These are phyloP conservation scores for Chaetomium tenue DNA, from an alignment of 495 filamentous ascomycete species.

Conservation along the genomic window DNA sequence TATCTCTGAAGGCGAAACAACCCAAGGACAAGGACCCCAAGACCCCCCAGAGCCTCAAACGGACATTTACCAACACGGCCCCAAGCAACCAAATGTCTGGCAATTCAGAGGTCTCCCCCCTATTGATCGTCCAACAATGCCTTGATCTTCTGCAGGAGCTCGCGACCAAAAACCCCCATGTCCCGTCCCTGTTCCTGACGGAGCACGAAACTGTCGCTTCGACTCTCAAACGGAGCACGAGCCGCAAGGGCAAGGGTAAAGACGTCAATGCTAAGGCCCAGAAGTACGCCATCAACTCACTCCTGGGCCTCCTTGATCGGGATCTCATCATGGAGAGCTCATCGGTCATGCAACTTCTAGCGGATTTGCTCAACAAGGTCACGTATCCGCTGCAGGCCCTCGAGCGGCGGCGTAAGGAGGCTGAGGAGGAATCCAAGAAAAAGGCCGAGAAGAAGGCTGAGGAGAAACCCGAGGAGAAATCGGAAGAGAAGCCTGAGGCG, in stretches of 20 bases:
- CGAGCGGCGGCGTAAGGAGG: slow-evolving; percentile 77
- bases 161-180: slow-evolving; percentile 72
- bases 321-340: slow-evolving; percentile 93
- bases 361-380: slow-evolving; percentile 78
- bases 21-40: slow-evolving; percentile 64
- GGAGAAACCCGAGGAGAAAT: slow-evolving; percentile 21
- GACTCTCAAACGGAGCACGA: slow-evolving; percentile 69
- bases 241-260: slow-evolving; percentile 85
- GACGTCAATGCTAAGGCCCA: slow-evolving; percentile 76
- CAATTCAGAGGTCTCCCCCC: slow-evolving; percentile 78
- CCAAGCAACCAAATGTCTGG: slow-evolving; percentile 48
- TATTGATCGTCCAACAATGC: slow-evolving; percentile 95
- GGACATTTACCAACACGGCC: slow-evolving; percentile 59
- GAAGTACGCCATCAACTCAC: slow-evolving; percentile 87
- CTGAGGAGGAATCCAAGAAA: slow-evolving; percentile 58
- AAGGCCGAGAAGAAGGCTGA: slow-evolving; percentile 46
- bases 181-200: slow-evolving; percentile 89
- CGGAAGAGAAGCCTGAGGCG: slow-evolving; percentile 25
- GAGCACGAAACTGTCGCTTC: slow-evolving; percentile 80
- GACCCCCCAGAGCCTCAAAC: slow-evolving; percentile 74
- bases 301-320: slow-evolving; percentile 84
- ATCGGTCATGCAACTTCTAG: slow-evolving; percentile 89
- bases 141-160: slow-evolving; percentile 77
- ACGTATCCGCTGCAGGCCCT: slow-evolving; percentile 82
- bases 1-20: slow-evolving; percentile 88